phyloP scores from a whole-genome alignment of 495 filamentous ascomycete species.

The Recurvomyces mirabilis region DNA sequence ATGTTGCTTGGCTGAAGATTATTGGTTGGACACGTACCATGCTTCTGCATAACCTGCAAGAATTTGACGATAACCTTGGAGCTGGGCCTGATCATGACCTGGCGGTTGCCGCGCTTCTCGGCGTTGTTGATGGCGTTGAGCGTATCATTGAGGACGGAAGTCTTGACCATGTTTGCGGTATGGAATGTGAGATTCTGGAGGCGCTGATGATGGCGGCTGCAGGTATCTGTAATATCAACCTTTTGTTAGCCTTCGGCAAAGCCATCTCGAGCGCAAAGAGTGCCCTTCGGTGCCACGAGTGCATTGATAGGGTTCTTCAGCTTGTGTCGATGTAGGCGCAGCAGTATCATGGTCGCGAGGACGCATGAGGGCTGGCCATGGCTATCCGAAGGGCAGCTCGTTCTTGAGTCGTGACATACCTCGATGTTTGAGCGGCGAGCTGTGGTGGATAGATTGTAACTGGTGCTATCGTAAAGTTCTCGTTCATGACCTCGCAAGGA shows the following conservation, averaged over 20 bases:
- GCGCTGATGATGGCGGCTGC: slow-evolving; percentile 27
- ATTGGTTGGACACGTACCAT: slow-evolving; percentile 60
- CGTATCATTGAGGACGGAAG: slow-evolving; percentile 96
- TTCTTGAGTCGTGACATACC: slow-evolving; percentile 14
- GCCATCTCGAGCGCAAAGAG: slow-evolving; percentile 79
- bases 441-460: background rate
- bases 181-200: slow-evolving; percentile 68
- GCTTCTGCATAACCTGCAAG: slow-evolving; percentile 94
- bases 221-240: slow-evolving; percentile 33
- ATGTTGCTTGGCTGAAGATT: slow-evolving; percentile 1
- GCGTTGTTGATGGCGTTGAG: slow-evolving; percentile 99
- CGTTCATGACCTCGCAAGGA: too few species aligned
- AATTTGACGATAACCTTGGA: slow-evolving; percentile 99
- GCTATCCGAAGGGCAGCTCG: slow-evolving; percentile 23
- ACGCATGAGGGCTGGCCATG: slow-evolving; percentile 18
- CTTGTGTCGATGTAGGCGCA: slow-evolving; percentile 60
- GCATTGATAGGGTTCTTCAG: slow-evolving; percentile 74
- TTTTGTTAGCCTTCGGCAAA: slow-evolving; percentile 70
- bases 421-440: slow-evolving; percentile 11
- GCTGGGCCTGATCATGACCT: slow-evolving; percentile 88
- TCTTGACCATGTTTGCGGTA: slow-evolving; percentile 88
- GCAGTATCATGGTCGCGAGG: slow-evolving; percentile 54
- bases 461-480: too few species aligned
- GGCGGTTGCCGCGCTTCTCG: slow-evolving; percentile 97
- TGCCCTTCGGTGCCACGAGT: slow-evolving; percentile 51